Percentiles rank a stretch among this genome's conserved stretches.
These are phyloP conservation scores for Chondrostereum purpureum DNA, from an alignment of 1,284 basidiomycete genomes.

Conservation along the genomic window DNA sequence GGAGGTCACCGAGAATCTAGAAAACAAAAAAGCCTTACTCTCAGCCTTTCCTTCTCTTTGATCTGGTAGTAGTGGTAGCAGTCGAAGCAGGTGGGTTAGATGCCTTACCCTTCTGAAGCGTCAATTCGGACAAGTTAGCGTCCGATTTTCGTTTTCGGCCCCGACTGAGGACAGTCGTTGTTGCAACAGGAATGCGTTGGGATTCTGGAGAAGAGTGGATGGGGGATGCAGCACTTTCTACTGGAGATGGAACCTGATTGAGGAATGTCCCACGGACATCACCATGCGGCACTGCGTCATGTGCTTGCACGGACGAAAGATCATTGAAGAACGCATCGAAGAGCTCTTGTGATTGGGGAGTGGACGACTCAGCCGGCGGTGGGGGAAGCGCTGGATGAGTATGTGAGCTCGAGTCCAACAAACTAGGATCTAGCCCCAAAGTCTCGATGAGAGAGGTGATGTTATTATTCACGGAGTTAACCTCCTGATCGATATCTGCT, in stretches of 20 bases:
- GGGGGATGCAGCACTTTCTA: constrained; percentile 15
- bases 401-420: constrained; percentile 22
- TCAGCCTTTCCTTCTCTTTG: not conserved
- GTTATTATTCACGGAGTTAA: constrained; percentile 64
- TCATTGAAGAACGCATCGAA: constrained; percentile 12
- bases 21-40: no score
- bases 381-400: not conserved
- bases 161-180: no score
- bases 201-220: constrained; percentile 2
- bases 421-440: constrained; percentile 54
- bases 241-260: constrained; percentile 26
- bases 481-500: constrained; percentile 64
- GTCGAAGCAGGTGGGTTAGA: not conserved
- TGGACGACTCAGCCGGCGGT: not conserved
- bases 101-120: not conserved
- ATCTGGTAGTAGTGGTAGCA: not conserved
- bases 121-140: not conserved
- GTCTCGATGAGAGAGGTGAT: constrained; percentile 71
- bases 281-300: constrained; percentile 16
- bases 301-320: not conserved
- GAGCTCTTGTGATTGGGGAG: constrained; percentile 14
- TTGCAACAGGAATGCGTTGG: constrained; percentile 1
- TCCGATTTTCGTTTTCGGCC: not conserved
- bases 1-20: no score
- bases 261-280: constrained; percentile 27